These are phyloP conservation scores for Leptographium wingfieldii DNA, from an alignment of 2,329 filamentous ascomycete species.

Conservation along the genomic window DNA sequence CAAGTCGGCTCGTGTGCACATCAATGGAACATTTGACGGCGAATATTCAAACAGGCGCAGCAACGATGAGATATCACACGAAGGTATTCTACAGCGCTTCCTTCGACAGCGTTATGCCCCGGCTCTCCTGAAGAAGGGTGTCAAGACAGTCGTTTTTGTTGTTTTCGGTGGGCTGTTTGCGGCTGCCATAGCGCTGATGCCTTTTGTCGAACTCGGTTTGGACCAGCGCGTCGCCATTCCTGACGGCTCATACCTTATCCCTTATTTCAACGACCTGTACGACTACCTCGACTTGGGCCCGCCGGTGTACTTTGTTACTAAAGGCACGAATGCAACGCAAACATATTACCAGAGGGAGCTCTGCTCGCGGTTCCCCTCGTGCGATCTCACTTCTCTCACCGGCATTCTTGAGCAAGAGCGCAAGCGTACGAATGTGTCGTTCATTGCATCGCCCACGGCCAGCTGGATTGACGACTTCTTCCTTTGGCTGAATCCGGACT, in stretches of 20 bases:
- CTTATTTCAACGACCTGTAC: slow-evolving; percentile 94
- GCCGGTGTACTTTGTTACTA: slow-evolving; percentile 91
- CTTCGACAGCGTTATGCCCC: slow-evolving; percentile 88
- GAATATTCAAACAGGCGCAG: slow-evolving; percentile 23
- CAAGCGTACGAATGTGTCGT: slow-evolving; percentile 77
- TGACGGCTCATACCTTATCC: slow-evolving; percentile 84
- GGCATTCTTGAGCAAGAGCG: slow-evolving; percentile 91
- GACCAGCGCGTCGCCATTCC: slow-evolving; percentile 94
- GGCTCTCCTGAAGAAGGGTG: slow-evolving; percentile 62
- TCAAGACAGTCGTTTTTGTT: slow-evolving; percentile 63
- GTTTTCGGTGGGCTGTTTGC: slow-evolving; percentile 82
- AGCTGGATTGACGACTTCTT: slow-evolving; percentile 98
- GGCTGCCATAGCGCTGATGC: slow-evolving; percentile 71
- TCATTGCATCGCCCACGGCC: slow-evolving; percentile 75
- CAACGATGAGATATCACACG: slow-evolving; percentile 65
- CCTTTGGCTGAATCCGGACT: slow-evolving; percentile 83
- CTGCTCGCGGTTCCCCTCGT: slow-evolving; percentile 84
- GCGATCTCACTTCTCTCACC: slow-evolving; percentile 68
- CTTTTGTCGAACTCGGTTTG: slow-evolving; percentile 71
- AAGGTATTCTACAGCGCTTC: slow-evolving; percentile 72
- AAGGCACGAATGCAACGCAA: slow-evolving; percentile 65
- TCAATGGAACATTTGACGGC: slow-evolving; percentile 33
- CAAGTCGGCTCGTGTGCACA: slow-evolving; percentile 56
- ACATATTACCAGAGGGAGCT: slow-evolving; percentile 69
- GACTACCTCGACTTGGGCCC: slow-evolving; percentile 84